Percentiles rank a stretch among this genome's conserved stretches.
phyloP scores from a whole-genome alignment of 2,329 filamentous ascomycete species.

The Cordyceps pruinosa region DNA sequence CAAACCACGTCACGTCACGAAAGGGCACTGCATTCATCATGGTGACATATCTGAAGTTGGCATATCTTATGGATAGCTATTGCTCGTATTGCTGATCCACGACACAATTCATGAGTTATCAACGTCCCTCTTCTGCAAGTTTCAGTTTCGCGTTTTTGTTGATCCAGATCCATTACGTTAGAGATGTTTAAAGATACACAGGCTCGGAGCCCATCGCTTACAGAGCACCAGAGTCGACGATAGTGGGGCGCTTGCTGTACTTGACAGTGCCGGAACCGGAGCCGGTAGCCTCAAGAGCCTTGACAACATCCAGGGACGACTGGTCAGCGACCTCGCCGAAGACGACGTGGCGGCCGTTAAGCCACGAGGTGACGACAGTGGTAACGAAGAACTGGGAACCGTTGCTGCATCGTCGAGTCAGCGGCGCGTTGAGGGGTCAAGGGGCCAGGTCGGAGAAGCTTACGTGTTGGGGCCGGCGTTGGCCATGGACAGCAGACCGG shows the following conservation, averaged over 20 bases:
- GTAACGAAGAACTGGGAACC: constrained; percentile 98
- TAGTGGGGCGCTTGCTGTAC: constrained; percentile 52
- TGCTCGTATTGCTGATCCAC: neutral
- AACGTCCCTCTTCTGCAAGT: neutral
- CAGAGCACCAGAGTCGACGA: constrained; percentile 45
- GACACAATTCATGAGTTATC: neutral
- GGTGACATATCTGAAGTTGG: neutral
- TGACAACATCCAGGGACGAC: constrained; percentile 46
- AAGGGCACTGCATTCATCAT: neutral
- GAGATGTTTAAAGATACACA: constrained; percentile 18
- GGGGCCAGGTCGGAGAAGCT: constrained; percentile 21
- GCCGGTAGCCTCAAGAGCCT: constrained; percentile 55
- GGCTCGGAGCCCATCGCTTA: constrained; percentile 26
- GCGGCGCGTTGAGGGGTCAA: neutral
- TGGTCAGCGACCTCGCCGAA: constrained; percentile 65
- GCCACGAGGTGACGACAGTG: constrained; percentile 81
- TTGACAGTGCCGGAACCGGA: constrained; percentile 47
- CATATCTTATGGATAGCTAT: constrained; percentile 6
- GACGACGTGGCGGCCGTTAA: constrained; percentile 77
- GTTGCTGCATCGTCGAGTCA: constrained; percentile 60
- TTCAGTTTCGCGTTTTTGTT: neutral
- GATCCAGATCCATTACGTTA: neutral
- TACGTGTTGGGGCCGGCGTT: constrained; percentile 93
- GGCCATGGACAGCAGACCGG: constrained; percentile 86
- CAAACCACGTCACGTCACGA: neutral